Base-by-base conservation (phyloP, 2,329 filamentous ascomycete species). In the Chrysosporium keratinophilum region DNA sequence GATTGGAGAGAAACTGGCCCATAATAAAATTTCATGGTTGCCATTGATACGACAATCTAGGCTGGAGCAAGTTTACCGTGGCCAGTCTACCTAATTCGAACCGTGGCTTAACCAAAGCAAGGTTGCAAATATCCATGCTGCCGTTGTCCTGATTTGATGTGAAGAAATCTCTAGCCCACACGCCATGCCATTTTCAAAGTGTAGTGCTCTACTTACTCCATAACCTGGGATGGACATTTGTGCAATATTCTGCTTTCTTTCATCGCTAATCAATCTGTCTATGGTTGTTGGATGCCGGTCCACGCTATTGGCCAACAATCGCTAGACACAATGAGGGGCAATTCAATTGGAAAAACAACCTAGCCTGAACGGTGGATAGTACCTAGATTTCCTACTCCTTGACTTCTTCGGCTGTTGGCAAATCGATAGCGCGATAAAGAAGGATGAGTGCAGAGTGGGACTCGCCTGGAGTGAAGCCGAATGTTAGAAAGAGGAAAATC, bases 361-460 rank as follows among this genome's bases (percentile, higher is more conserved):
- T 6, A 56, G 17, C 2, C 7, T 34, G 23, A n/a, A 19, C 20
- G 15, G 15, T 28, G 2, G n/a, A 15, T 28, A 63, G 35, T 63
- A 62, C 10, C 54, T 56, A 3, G 61, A 61, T 50, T n/a, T 67
- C 19, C 45, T 54, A 58, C 39, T 59, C 56, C 20, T 64, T 60
- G 43, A 64, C 60, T 49, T 75, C 70, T 45, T 71, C 70, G 41
- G 65, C 65, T 49, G 68, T 70, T 5, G 74, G 74, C 46, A 77
- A 60, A 19, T 76, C 73, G 54, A 76, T 73, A 6, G 75, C 74
- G 50, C 72, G 69, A 58, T 77, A 77, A 15, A 77, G 69, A 46
- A 76, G 68, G 49, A 77, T 76, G 41, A 77, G 64, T 0, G 74
- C 74, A 40, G 74, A 76, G 60, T 76, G 74, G 48, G 72, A 74